Percentiles rank a stretch among this genome's conserved stretches.
These are phyloP conservation scores for Candida coleopterorum DNA, from an alignment of 805 yeast genomes.

Conservation along the genomic window DNA sequence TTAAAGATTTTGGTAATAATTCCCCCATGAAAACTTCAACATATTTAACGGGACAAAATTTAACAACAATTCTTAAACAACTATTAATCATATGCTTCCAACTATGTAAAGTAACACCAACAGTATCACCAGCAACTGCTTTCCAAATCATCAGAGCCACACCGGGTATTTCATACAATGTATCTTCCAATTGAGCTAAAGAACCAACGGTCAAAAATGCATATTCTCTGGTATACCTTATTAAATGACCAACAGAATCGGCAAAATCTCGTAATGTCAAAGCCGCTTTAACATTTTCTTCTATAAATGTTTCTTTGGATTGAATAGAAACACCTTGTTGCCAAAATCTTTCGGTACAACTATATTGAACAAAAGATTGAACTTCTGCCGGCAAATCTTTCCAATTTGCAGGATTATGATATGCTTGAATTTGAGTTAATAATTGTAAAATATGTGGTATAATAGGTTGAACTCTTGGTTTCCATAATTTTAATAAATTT, in stretches of 20 bases:
- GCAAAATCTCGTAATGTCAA: conserved; percentile 94
- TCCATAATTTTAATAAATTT: conserved; percentile 75
- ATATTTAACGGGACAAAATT: conserved; percentile 76
- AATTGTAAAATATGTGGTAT: conserved; percentile 86
- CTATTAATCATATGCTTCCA: conserved; percentile 97
- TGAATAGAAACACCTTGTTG: conserved; percentile 96
- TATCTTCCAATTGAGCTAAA: conserved; percentile 82
- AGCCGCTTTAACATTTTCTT: conserved; percentile 91
- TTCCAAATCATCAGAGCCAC: conserved; percentile 74
- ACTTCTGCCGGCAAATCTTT: conserved; percentile 80
- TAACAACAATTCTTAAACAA: conserved; percentile 78
- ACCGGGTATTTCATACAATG: conserved; percentile 80
- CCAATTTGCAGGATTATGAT: conserved; percentile 94
- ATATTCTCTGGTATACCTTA: conserved; percentile 93
- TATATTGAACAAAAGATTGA: conserved; percentile 83
- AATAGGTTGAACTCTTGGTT: conserved; percentile 87
- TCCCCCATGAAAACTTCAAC: conserved; percentile 68
- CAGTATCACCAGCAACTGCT: conserved; percentile 78
- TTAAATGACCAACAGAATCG: conserved; percentile 93
- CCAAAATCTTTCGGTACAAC: conserved; percentile 95
- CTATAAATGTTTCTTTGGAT: conserved; percentile 88
- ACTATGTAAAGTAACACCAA: conserved; percentile 88
- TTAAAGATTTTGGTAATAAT: conserved; percentile 72
- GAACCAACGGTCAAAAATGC: conserved; percentile 88
- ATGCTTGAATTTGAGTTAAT: conserved; percentile 86